Percentiles rank a stretch among this genome's conserved stretches.
Conservation (phyloP, 2,329 filamentous ascomycete species). For the Monosporascus cannonballus region DNA sequence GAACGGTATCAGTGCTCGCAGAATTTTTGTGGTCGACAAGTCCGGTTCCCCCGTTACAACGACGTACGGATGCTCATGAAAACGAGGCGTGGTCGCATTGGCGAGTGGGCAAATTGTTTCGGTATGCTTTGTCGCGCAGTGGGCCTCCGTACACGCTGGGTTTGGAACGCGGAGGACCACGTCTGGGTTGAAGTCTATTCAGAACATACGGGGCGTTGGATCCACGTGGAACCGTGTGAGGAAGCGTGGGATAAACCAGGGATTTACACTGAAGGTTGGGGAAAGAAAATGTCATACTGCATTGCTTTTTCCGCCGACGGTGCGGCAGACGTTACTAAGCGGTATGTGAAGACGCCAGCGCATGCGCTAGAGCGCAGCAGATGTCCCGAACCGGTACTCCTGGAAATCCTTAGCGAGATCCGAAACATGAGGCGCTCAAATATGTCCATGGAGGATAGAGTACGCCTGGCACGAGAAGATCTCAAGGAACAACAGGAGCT, state of each 20-base stretch:
- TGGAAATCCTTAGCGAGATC: conserved; percentile 90
- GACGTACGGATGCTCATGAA: conserved; percentile 92
- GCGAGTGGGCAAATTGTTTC: conserved; percentile 98
- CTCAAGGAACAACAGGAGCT: not conserved
- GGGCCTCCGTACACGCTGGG: conserved; percentile 86
- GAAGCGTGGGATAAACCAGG: conserved; percentile 92
- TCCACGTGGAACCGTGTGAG: conserved; percentile 95
- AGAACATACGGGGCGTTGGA: conserved; percentile 85
- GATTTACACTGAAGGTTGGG: conserved; percentile 91
- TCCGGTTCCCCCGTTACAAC: conserved; percentile 89
- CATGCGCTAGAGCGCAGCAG: conserved; percentile 69
- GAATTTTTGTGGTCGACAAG: conserved; percentile 66
- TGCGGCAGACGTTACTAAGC: conserved; percentile 58
- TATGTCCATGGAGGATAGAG: conserved; percentile 71
- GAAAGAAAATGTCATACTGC: conserved; percentile 94
- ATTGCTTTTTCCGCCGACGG: conserved; percentile 93
- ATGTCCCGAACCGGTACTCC: conserved; percentile 81
- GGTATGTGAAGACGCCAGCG: conserved; percentile 66
- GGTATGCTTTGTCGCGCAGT: conserved; percentile 95
- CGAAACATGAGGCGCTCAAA: conserved; percentile 76
- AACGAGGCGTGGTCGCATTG: conserved; percentile 77
- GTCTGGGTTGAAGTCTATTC: conserved; percentile 98
- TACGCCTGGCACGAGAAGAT: conserved; percentile 29
- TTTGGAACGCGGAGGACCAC: conserved; percentile 97
- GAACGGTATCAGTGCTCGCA: conserved; percentile 87